Evolutionary conservation across 1,284 basidiomycete species (phyloP).

Genomic region (Marasmius tenuissimus): DNA sequence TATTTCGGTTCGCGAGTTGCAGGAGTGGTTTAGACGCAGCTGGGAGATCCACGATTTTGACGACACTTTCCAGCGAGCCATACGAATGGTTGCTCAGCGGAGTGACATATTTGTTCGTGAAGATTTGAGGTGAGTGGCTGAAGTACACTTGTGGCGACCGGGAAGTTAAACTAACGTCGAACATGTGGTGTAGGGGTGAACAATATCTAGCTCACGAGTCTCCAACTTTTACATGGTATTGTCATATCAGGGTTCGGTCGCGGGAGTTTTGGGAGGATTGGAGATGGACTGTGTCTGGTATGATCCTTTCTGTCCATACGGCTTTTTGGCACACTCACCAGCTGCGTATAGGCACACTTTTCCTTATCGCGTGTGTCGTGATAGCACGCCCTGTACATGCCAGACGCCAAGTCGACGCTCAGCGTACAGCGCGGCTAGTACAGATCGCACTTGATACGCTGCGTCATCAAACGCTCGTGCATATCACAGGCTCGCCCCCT

Average conservation of each 20-base stretch:
- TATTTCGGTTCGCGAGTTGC: conserved; percentile 54
- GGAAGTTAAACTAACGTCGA: neutral
- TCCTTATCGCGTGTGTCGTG: conserved; percentile 33
- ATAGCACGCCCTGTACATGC: conserved; percentile 43
- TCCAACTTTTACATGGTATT: conserved; percentile 70
- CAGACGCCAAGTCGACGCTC: conserved; percentile 59
- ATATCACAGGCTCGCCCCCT: conserved; percentile 83
- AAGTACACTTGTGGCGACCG: conserved; percentile 15
- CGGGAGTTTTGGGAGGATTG: conserved; percentile 70
- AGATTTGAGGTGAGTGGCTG: conserved; percentile 62
- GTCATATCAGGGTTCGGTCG: conserved; percentile 68
- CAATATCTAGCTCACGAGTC: conserved; percentile 80
- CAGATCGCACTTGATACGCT: conserved; percentile 80
- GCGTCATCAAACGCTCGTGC: conserved; percentile 82
- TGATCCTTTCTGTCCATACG: conserved; percentile 12
- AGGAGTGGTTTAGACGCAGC: conserved; percentile 47
- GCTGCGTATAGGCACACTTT: conserved; percentile 29
- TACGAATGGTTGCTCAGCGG: conserved; percentile 80
- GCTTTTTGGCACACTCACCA: neutral
- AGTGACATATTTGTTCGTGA: conserved; percentile 76
- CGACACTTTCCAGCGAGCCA: conserved; percentile 69
- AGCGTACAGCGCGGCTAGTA: conserved; percentile 75
- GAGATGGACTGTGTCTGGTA: conserved; percentile 69
- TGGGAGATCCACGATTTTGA: conserved; percentile 2
- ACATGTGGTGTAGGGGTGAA: conserved; percentile 50